phyloP scores from a whole-genome alignment of 352 stramenopile species.

The Elongisporangium senticosum region DNA sequence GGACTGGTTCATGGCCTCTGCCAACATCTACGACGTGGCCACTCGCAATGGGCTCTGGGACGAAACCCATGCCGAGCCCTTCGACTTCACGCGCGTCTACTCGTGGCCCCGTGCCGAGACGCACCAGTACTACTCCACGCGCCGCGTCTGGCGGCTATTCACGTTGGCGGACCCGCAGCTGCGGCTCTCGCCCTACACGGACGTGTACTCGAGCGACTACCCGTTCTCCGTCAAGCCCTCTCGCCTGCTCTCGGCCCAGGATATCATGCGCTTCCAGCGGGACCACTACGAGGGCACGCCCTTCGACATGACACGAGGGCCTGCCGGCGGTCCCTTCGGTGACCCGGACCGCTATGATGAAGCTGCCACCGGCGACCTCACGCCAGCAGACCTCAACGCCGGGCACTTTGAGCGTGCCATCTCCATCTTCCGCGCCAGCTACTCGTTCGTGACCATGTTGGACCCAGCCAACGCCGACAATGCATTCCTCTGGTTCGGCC shows the following conservation, averaged over 20 bases:
- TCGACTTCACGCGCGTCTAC: slow-evolving; percentile 90
- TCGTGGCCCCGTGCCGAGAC: slow-evolving; percentile 50
- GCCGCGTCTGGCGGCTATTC: slow-evolving; percentile 89
- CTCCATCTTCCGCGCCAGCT: slow-evolving; percentile 90
- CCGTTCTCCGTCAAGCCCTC: slow-evolving; percentile 79
- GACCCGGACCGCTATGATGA: slow-evolving; percentile 87
- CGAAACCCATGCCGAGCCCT: slow-evolving; percentile 34
- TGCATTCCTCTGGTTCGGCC: slow-evolving; percentile 81
- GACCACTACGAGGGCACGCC: slow-evolving; percentile 92
- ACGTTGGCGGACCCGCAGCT: slow-evolving; percentile 71
- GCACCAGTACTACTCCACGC: slow-evolving; percentile 80
- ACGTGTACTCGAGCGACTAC: slow-evolving; percentile 76
- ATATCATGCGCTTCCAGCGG: slow-evolving; percentile 89
- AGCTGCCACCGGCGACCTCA: slow-evolving; percentile 40
- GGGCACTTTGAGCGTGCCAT: slow-evolving; percentile 90
- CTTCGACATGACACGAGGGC: slow-evolving; percentile 86
- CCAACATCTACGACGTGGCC: slow-evolving; percentile 87
- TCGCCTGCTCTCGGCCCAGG: slow-evolving; percentile 50
- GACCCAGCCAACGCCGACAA: slow-evolving; percentile 54
- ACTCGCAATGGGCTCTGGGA: slow-evolving; percentile 78
- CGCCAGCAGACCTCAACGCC: slow-evolving; percentile 30
- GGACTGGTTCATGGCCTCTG: slow-evolving; percentile 85
- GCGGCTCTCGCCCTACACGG: slow-evolving; percentile 61
- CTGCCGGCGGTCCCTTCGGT: slow-evolving; percentile 83
- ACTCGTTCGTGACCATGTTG: slow-evolving; percentile 81